phyloP scores from a whole-genome alignment of 2,329 filamentous ascomycete species.

The Fusarium sp. region DNA sequence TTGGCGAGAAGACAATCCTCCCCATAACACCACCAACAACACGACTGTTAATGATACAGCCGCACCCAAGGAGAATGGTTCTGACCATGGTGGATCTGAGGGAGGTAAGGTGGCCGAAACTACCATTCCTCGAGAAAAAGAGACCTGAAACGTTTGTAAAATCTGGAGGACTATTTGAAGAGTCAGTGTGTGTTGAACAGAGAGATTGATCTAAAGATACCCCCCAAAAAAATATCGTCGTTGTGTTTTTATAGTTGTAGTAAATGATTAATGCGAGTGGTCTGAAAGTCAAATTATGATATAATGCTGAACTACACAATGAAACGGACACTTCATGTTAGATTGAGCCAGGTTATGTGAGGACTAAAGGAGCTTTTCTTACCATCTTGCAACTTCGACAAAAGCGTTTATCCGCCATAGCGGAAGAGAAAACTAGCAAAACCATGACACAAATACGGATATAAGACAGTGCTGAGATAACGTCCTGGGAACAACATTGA shows the following conservation, averaged over 20 bases:
- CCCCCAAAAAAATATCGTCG: slow-evolving; percentile 6
- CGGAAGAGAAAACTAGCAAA: background rate
- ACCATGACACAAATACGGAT: background rate
- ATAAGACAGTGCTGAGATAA: background rate
- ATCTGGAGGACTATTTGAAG: background rate
- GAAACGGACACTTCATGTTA: background rate
- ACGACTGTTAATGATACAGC: slow-evolving; percentile 27
- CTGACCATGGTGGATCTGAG: slow-evolving; percentile 43
- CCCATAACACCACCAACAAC: slow-evolving; percentile 22
- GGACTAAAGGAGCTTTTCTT: background rate
- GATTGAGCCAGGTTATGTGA: background rate
- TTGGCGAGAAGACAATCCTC: slow-evolving; percentile 63
- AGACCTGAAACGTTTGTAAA: slow-evolving; percentile 13
- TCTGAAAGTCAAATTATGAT: background rate
- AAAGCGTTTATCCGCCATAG: too few species aligned
- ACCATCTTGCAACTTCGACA: background rate
- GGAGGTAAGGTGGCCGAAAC: slow-evolving; percentile 36
- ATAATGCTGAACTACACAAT: background rate
- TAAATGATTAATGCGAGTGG: background rate
- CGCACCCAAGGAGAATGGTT: slow-evolving; percentile 35
- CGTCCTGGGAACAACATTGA: background rate
- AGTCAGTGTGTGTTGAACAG: slow-evolving; percentile 22
- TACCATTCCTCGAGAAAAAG: slow-evolving; percentile 36
- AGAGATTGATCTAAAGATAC: slow-evolving; percentile 21
- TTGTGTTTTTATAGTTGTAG: background rate